Evolutionary conservation across 352 stramenopile species (phyloP).

Genomic region (Phytophthora cactorum): DNA sequence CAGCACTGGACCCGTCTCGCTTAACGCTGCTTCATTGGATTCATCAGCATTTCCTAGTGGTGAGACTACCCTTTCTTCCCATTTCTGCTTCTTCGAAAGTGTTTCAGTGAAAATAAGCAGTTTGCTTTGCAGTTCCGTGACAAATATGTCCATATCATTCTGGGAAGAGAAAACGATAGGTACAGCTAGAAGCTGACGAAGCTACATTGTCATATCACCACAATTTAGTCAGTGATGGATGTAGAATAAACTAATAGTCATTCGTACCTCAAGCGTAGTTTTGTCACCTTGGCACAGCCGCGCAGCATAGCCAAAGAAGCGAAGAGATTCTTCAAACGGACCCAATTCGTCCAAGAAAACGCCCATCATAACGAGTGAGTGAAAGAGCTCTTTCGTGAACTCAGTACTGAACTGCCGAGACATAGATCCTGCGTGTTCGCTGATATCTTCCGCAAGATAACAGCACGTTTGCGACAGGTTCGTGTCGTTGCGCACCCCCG

Average conservation of each 20-base stretch:
- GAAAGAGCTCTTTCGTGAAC: constrained; percentile 55
- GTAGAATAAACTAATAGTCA: not conserved
- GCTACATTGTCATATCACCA: constrained; percentile 10
- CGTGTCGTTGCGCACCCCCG: constrained; percentile 12
- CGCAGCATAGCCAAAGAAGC: constrained; percentile 46
- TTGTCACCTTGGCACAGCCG: constrained; percentile 44
- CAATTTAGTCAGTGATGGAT: not conserved
- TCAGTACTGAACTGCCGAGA: constrained; percentile 37
- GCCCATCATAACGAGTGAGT: constrained; percentile 58
- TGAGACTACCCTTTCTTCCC: constrained; percentile 28
- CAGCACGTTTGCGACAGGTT: constrained; percentile 9
- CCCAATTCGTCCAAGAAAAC: constrained; percentile 73
- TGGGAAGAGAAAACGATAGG: constrained; percentile 39
- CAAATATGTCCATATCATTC: constrained; percentile 29
- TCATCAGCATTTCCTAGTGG: constrained; percentile 18
- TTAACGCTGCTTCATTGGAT: not conserved
- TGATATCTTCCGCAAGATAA: not conserved
- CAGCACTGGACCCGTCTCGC: not conserved
- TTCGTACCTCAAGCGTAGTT: constrained; percentile 44
- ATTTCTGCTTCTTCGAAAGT: not conserved
- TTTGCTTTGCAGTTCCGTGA: constrained; percentile 18
- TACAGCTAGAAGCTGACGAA: constrained; percentile 36
- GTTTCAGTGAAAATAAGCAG: constrained; percentile 9
- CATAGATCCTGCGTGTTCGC: not conserved
- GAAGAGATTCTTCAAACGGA: constrained; percentile 49